Evolutionary conservation across 179 eudicot species (phyloP), one percentile per base, ranked within the genome.

Genomic region (Silene coronaria): DNA sequence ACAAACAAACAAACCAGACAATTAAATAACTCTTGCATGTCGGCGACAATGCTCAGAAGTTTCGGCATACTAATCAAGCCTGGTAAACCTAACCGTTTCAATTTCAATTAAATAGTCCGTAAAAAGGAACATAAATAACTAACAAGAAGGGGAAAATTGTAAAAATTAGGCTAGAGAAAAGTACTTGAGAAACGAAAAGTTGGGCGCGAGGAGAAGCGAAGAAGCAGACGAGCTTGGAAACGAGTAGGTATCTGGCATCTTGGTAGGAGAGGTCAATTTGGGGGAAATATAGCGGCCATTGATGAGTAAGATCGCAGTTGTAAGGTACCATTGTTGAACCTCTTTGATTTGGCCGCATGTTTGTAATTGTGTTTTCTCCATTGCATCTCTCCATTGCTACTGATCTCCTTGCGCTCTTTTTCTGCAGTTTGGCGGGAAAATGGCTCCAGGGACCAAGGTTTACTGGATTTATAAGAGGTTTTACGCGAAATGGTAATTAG

Each of bases 261-360:
- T 78, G 76, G 71, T 19, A 75, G 4, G 85, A 75, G 36, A 82
- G 78, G 13, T 88, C 93, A 51, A 75, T 71, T 66, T 85, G 86
- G 19, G 93, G 93, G 55, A 90, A 93, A 42, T 93, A 91, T 0
- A 76, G 36, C 53, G 87, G 74, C 87, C 92, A 80, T n/a, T 87
- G 82, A 8, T 80, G 77, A 24, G 58, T 74, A 21, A 90, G 32
- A 73, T 85, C 89, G 55, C 77, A 76, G 16, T 34, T 48, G 27
- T 32, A 23, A 64, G 70, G 32, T 2, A 36, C 80, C 17, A 8
- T 66, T 13, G 71, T 51, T 13, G 71, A 71, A 74, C 64, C 74
- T 23, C 38, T 76, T 46, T 55, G 21, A n/a, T 17, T 55, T 16
- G 73, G 80, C 46, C 59, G 75, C 83, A 77, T 74, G 36, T 75